Percentiles rank a stretch among this genome's conserved stretches.
These are phyloP conservation scores for Panellus pusillus DNA, from an alignment of 768 basidiomycete species.

Conservation along the genomic window DNA sequence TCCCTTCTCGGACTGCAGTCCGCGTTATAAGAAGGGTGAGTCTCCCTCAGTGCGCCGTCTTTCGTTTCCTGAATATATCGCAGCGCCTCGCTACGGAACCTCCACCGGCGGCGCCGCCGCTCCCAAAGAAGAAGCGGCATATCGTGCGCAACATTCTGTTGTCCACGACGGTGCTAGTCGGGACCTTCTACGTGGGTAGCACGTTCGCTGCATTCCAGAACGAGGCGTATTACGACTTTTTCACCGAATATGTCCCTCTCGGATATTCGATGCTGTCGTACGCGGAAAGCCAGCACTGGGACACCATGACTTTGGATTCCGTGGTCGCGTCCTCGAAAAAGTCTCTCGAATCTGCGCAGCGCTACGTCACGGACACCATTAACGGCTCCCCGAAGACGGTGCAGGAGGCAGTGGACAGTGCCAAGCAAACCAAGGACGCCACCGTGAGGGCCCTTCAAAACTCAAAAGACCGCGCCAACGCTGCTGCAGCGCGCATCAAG, in stretches of 20 bases:
- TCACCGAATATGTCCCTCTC: conserved; percentile 77
- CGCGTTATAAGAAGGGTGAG: conserved; percentile 59
- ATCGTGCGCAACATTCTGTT: conserved; percentile 62
- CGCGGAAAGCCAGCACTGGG: conserved; percentile 79
- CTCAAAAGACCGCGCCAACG: conserved; percentile 45
- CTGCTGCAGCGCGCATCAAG: conserved; percentile 46
- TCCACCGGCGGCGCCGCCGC: conserved; percentile 29
- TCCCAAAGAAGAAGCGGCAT: conserved; percentile 53
- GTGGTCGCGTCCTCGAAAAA: conserved; percentile 55
- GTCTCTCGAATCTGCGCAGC: conserved; percentile 47
- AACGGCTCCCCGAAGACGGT: conserved; percentile 37
- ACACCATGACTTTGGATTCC: conserved; percentile 64
- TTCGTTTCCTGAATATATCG: conserved; percentile 9
- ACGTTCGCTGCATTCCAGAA: conserved; percentile 76
- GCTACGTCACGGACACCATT: conserved; percentile 52
- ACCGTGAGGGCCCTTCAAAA: conserved; percentile 40
- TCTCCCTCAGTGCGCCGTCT: neutral
- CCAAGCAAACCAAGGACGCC: conserved; percentile 33
- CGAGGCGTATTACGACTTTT: conserved; percentile 82
- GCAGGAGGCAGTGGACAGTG: conserved; percentile 30
- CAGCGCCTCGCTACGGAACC: conserved; percentile 65
- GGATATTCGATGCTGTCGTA: conserved; percentile 78
- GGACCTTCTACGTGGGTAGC: conserved; percentile 83
- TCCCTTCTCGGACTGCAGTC: conserved; percentile 48
- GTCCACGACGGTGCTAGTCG: conserved; percentile 65